Evolutionary conservation across 2,329 filamentous ascomycete genomes (phyloP).

Genomic region (Massarina eburnea): DNA sequence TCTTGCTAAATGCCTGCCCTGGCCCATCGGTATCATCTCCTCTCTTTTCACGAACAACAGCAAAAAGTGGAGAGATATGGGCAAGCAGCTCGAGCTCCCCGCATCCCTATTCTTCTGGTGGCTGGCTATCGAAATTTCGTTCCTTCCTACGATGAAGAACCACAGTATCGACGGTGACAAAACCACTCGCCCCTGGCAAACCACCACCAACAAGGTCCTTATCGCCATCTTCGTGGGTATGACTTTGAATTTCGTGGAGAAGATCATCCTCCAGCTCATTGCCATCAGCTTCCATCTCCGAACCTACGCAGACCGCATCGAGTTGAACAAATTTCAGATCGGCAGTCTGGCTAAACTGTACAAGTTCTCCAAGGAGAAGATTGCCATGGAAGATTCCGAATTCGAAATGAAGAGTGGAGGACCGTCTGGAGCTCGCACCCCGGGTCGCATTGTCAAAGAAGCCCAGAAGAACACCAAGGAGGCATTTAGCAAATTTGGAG

Average conservation of each 20-base stretch:
- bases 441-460: slow-evolving; percentile 68
- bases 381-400: slow-evolving; percentile 73
- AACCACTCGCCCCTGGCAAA: slow-evolving; percentile 67
- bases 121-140: slow-evolving; percentile 82
- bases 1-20: slow-evolving; percentile 65
- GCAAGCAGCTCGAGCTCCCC: slow-evolving; percentile 80
- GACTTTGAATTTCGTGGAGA: slow-evolving; percentile 82
- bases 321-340: slow-evolving; percentile 90
- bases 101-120: slow-evolving; percentile 90
- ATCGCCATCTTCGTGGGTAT: slow-evolving; percentile 80
- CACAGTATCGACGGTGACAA: slow-evolving; percentile 60
- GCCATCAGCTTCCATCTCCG: slow-evolving; percentile 89
- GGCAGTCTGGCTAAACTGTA: slow-evolving; percentile 66
- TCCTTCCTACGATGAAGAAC: slow-evolving; percentile 76
- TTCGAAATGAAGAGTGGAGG: slow-evolving; percentile 57
- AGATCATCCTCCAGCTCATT: slow-evolving; percentile 92
- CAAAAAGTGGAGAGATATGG: slow-evolving; percentile 93
- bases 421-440: slow-evolving; percentile 69
- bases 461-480: slow-evolving; percentile 74
- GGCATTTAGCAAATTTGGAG: slow-evolving; percentile 77
- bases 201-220: slow-evolving; percentile 80
- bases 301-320: slow-evolving; percentile 88
- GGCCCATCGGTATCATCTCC: slow-evolving; percentile 63
- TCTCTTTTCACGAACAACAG: slow-evolving; percentile 81
- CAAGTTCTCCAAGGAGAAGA: slow-evolving; percentile 64